Evolutionary conservation across 768 basidiomycete genomes (phyloP).

Genomic region (Suillus ampliporus): DNA sequence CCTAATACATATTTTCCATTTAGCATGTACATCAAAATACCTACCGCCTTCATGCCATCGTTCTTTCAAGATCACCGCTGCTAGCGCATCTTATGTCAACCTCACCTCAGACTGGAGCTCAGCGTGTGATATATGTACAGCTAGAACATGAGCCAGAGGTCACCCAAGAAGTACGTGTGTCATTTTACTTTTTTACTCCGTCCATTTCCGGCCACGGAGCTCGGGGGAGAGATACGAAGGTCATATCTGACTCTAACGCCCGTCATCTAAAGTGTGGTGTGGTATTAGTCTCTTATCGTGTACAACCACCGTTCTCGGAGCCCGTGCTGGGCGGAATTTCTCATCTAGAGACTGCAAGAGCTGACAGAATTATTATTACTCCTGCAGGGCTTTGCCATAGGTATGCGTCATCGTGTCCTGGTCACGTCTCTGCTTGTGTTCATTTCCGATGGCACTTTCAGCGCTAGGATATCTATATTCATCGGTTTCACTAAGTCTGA

Average conservation of each 20-base stretch:
- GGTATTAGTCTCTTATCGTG: slow-evolving; percentile 22
- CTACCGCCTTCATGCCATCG: slow-evolving; percentile 83
- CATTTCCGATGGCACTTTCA: slow-evolving; percentile 36
- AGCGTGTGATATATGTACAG: slow-evolving; percentile 74
- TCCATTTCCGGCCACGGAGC: slow-evolving; percentile 38
- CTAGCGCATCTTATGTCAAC: slow-evolving; percentile 89
- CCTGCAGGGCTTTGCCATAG: slow-evolving; percentile 74
- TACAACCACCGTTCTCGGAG: slow-evolving; percentile 24
- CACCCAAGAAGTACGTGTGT: slow-evolving; percentile 75
- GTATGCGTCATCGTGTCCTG: slow-evolving; percentile 40
- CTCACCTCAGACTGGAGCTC: slow-evolving; percentile 67
- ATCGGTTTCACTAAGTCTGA: slow-evolving; percentile 65
- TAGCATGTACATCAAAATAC: slow-evolving; percentile 78
- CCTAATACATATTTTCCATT: slow-evolving; percentile 18
- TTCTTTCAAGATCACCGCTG: slow-evolving; percentile 86
- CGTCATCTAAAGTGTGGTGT: slow-evolving; percentile 22
- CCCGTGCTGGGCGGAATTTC: slow-evolving; percentile 25
- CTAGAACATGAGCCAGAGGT: slow-evolving; percentile 83
- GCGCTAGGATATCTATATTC: slow-evolving; percentile 86
- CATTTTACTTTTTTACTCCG: slow-evolving; percentile 24
- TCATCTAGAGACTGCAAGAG: slow-evolving; percentile 11
- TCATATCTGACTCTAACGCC: slow-evolving; percentile 23
- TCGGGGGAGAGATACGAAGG: slow-evolving; percentile 24
- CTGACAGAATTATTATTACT: slow-evolving; percentile 26
- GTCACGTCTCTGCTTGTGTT: slow-evolving; percentile 18